Conservation (phyloP, 1,284 basidiomycete species). For the Cutaneotrichosporon arboriforme region DNA sequence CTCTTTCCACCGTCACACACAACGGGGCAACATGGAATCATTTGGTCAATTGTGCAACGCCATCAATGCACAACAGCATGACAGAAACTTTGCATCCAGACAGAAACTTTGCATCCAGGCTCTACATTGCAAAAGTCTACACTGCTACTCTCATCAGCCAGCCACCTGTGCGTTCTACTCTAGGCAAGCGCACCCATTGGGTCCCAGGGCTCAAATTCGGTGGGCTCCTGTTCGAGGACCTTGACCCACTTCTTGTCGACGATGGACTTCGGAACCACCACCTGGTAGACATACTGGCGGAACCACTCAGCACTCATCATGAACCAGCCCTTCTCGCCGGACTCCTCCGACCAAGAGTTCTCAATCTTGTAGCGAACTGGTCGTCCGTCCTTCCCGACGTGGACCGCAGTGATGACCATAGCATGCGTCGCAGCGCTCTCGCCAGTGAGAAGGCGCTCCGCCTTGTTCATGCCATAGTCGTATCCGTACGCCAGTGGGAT, state of each 20-base stretch:
- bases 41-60: too few relatives aligned
- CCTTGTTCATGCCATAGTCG: constrained; percentile 64
- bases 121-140: neutral
- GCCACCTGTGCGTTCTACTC: neutral
- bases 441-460: constrained; percentile 68
- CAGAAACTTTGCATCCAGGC: too few relatives aligned
- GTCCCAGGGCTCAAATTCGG: constrained; percentile 77
- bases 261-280: constrained; percentile 73
- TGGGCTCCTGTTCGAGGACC: constrained; percentile 66
- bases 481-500: constrained; percentile 69
- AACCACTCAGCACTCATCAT: constrained; percentile 92
- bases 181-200: constrained; percentile 60
- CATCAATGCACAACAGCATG: too few relatives aligned
- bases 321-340: constrained; percentile 82
- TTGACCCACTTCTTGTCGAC: constrained; percentile 72
- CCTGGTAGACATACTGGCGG: constrained; percentile 66
- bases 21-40: too few relatives aligned
- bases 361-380: constrained; percentile 88
- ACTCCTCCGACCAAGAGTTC: constrained; percentile 84
- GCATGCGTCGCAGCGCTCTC: constrained; percentile 61
- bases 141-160: neutral
- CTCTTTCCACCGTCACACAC: too few relatives aligned
- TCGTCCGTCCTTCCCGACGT: constrained; percentile 68
- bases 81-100: too few relatives aligned
- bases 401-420: constrained; percentile 87